A percentile compares a stretch with the other conserved stretches of the same genome.
phyloP scores from a whole-genome alignment of 2,329 filamentous ascomycete species.

The Sarocladium brachiariae region DNA sequence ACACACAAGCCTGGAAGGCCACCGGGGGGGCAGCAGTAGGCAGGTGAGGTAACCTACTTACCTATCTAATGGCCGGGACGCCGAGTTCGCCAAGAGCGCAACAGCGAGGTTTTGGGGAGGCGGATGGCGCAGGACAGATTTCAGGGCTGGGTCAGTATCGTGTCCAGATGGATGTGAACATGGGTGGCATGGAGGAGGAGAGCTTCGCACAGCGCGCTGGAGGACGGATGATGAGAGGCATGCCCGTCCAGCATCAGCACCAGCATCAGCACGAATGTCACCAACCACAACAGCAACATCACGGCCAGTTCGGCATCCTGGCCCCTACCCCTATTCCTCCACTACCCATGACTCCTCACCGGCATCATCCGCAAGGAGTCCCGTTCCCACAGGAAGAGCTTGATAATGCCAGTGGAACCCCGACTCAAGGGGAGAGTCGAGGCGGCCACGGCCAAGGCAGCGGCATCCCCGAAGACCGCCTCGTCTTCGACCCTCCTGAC shows the following conservation, averaged over 20 bases:
- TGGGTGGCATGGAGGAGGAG: slow-evolving; percentile 1
- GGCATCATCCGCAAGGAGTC: background rate
- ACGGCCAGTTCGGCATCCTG: slow-evolving; percentile 40
- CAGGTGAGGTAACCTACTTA: too few relatives aligned
- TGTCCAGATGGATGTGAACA: slow-evolving; percentile 9
- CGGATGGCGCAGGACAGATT: background rate
- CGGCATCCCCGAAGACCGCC: slow-evolving; percentile 2
- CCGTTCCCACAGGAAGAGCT: background rate
- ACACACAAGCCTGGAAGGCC: too few relatives aligned
- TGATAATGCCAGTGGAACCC: background rate
- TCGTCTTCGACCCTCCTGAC: slow-evolving; percentile 60
- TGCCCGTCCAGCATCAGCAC: slow-evolving; percentile 12
- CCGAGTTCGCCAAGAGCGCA: slow-evolving; percentile 1
- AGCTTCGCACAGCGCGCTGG: background rate
- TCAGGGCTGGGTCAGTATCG: slow-evolving; percentile 5
- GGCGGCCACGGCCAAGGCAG: slow-evolving; percentile 9
- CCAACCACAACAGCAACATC: slow-evolving; percentile 16
- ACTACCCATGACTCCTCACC: slow-evolving; percentile 1
- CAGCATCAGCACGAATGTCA: slow-evolving; percentile 11
- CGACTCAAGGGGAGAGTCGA: background rate
- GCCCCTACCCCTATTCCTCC: slow-evolving; percentile 22
- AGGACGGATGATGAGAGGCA: background rate
- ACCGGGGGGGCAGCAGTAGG: too few relatives aligned
- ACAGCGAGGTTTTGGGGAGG: slow-evolving; percentile 2
- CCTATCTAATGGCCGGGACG: slow-evolving; percentile 8